Evolutionary conservation across 345 rosid species (phyloP), one percentile per base, ranked within the genome.

Genomic region (Pistacia vera): DNA sequence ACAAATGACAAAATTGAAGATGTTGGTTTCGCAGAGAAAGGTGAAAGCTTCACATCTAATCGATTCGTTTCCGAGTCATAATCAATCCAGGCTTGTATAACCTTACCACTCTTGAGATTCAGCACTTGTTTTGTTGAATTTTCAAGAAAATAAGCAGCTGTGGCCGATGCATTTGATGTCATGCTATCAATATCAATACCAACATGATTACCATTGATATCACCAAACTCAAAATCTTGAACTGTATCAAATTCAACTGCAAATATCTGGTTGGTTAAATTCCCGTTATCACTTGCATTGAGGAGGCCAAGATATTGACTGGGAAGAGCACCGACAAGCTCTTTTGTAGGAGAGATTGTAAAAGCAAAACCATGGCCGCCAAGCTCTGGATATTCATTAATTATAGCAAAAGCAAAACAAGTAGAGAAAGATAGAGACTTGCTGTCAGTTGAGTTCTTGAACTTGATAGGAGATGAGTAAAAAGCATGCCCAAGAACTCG

Each of bases 211-310:
- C 90, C 97, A 77, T 92, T 75, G 22, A 86, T 90, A 63, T 95
- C 97, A 3, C 68, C 81, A 57, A 95, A 81, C 74, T 92, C 98
- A 35, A 85, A 83, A 76, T 93, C 92, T 66, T 62, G 76, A 28
- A 93, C 92, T 0, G 97, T 92, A 75, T 95, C 99, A 62, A 95
- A 93, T 41, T 95, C 99, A 30, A 95, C 97, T 0, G 96, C 96
- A 75, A 93, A 84, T 73, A 95, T 57, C 70, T 90, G 88, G 82
- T 86, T 88, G 11, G 91, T 80, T 75, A 73, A 66, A 75, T 92
- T 88, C 46, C 89, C 89, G 5, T 57, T 41, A 67, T 85, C 81
- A 68, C 38, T 86, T 5, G 87, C 63, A 80, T 90, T 93, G 70
- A 92, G 68, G 5, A 95, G 85, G 11, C 97, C 97, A 3, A 91